Percentiles rank a stretch among this genome's conserved stretches.
phyloP scores from a whole-genome alignment of 345 rosid species.

The Gossypium thurberi region DNA sequence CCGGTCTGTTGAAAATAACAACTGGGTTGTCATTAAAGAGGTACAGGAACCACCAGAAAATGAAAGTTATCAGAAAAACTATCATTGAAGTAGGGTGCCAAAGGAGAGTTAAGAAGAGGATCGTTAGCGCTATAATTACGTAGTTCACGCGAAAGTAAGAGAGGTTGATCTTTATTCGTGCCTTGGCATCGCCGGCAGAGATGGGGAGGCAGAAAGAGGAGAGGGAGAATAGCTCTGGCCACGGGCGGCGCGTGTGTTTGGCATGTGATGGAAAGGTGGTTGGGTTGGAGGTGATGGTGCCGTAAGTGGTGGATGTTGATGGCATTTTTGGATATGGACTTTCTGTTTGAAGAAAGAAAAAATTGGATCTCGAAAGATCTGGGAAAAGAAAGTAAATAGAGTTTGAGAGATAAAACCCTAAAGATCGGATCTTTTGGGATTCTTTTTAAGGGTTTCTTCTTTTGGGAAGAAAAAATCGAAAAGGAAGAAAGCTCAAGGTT shows the following conservation, averaged over 20 bases:
- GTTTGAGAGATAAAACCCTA: background rate
- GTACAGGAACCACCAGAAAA: conserved; percentile 72
- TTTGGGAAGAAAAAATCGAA: background rate
- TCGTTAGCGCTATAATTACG: conserved; percentile 41
- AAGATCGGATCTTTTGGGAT: background rate
- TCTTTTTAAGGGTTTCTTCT: background rate
- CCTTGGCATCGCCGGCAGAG: conserved; percentile 46
- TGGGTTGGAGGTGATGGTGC: conserved; percentile 23
- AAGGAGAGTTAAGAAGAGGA: conserved; percentile 63
- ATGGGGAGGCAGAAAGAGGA: conserved; percentile 52
- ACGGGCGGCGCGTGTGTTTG: conserved; percentile 68
- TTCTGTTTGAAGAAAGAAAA: background rate
- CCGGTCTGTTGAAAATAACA: conserved; percentile 31
- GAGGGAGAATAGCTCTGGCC: conserved; percentile 51
- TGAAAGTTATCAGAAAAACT: conserved; percentile 50
- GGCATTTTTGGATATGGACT: conserved; percentile 16
- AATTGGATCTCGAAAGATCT: background rate
- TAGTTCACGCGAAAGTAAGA: conserved; percentile 73
- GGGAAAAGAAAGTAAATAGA: background rate
- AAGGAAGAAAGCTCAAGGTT: background rate
- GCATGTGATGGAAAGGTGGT: conserved; percentile 33
- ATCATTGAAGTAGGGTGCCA: conserved; percentile 79
- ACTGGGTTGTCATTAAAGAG: conserved; percentile 52
- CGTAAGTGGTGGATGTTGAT: conserved; percentile 31
- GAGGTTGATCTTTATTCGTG: conserved; percentile 45